Conservation (phyloP, 2,329 filamentous ascomycete genomes). For the Calcarisporium arbuscula region DNA sequence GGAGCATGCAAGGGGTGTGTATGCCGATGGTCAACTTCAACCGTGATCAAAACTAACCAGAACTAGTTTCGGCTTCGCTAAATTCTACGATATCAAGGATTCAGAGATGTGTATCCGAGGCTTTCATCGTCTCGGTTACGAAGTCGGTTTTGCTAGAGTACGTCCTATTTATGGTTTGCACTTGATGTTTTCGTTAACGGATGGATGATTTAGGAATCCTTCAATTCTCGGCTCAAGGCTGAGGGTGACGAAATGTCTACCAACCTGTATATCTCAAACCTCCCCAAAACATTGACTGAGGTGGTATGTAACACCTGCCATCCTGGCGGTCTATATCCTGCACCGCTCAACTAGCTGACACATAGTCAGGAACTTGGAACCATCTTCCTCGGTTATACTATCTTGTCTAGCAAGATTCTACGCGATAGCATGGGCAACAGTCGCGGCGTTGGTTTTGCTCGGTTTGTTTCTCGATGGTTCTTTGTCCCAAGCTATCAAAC, state of each 20-base stretch:
- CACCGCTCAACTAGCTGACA: slow-evolving; percentile 7
- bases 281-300: slow-evolving; percentile 88
- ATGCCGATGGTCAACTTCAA: not conserved
- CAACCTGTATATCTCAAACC: slow-evolving; percentile 96
- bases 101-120: slow-evolving; percentile 95
- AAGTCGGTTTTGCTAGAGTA: slow-evolving; percentile 94
- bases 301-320: slow-evolving; percentile 63
- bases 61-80: slow-evolving; percentile 91
- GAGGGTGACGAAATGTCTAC: slow-evolving; percentile 85
- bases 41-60: slow-evolving; percentile 4
- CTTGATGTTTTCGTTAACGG: not conserved
- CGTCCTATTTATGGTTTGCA: slow-evolving; percentile 20
- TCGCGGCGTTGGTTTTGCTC: slow-evolving; percentile 93
- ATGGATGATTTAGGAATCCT: slow-evolving; percentile 67
- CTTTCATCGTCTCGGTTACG: slow-evolving; percentile 90
- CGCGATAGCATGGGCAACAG: slow-evolving; percentile 88
- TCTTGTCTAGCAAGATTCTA: slow-evolving; percentile 91
- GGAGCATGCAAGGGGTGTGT: slow-evolving; percentile 92
- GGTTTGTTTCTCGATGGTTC: slow-evolving; percentile 63
- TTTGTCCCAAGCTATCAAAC: not conserved
- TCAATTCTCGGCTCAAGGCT: slow-evolving; percentile 96
- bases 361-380: slow-evolving; percentile 59
- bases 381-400: slow-evolving; percentile 74
- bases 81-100: slow-evolving; percentile 80
- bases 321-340: too few species aligned